Evolutionary conservation across 805 yeast species (phyloP), one percentile per base, ranked within the genome.

Genomic region (Lachancea thermotolerans): DNA sequence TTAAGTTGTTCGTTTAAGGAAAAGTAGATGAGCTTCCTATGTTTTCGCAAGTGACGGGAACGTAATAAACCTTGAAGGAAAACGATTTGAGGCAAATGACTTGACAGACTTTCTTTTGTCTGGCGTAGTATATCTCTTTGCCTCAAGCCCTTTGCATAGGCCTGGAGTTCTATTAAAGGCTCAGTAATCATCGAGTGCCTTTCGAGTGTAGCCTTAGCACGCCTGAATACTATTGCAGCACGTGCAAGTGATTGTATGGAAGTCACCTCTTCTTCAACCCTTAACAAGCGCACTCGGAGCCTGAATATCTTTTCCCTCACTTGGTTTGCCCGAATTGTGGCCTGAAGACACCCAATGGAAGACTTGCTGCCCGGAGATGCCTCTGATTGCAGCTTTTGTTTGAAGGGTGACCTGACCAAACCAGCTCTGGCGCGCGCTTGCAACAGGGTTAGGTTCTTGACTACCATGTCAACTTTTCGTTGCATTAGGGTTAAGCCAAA

Each of bases 401-500:
- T 28, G 9, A 25, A 7, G 9, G 12, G 57, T 10, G 47, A 48
- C 49, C 69, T 56, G 2, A 54, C 39, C n/a, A 70, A 34, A 10
- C 65, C 59, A 9, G 86, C 85, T 59, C 86, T 71, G 7, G 75
- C 64, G 0, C 71, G 53, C 0, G 82, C 65, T 53, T 78, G 79
- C 16, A 83, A 64, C 9, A 57, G 59, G 2, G 73, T 61, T 17
- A 82, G 57, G 17, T 75, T 77, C 10, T 72, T 74, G 6, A 71
- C 72, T 53, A 77, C 78, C 1, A 85, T 74, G 47, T 73, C 75
- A 27, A 85, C 58, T 69, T 84, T 72, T 48, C 81, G 81, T 46
- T 72, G 72, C 52, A 77, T 75, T 31, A 85, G 82, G 59, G 79
- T 80, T 67, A 81, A 68, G 16, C 67, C 66, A 58, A 81, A 85